Evolutionary conservation across 2,329 filamentous ascomycete genomes (phyloP).

Genomic region (Leptographium lundbergii): DNA sequence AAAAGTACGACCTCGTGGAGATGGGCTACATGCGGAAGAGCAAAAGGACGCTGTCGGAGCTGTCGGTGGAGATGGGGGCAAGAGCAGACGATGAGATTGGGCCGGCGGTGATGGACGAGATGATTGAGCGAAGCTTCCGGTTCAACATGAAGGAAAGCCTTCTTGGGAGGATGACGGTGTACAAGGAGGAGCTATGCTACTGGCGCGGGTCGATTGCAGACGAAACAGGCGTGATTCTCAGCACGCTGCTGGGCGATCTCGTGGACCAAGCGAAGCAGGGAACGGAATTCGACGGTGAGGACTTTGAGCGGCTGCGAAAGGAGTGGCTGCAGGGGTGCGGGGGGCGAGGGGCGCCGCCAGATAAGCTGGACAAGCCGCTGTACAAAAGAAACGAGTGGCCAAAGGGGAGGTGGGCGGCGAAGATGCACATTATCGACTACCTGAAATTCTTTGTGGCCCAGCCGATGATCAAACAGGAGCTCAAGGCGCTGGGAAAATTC

Average conservation of each 20-base stretch:
- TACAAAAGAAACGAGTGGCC: constrained; percentile 29
- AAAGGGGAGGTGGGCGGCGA: constrained; percentile 14
- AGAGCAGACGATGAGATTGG: not conserved
- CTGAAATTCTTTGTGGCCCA: constrained; percentile 44
- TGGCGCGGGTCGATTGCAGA: constrained; percentile 36
- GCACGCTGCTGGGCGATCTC: constrained; percentile 37
- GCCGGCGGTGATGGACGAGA: constrained; percentile 22
- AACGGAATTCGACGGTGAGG: constrained; percentile 29
- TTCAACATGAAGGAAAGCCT: constrained; percentile 45
- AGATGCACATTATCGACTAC: constrained; percentile 44
- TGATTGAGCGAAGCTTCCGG: constrained; percentile 39
- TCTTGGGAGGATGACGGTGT: constrained; percentile 52
- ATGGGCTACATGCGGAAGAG: constrained; percentile 38
- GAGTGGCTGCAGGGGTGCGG: constrained; percentile 9
- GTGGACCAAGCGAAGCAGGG: constrained; percentile 48
- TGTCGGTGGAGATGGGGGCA: constrained; percentile 17
- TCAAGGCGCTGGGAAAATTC: constrained; percentile 20
- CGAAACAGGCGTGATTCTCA: constrained; percentile 32
- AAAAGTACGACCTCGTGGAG: constrained; percentile 29
- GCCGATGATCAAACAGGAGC: constrained; percentile 24
- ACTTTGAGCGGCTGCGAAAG: constrained; percentile 26
- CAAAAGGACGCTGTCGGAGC: constrained; percentile 29
- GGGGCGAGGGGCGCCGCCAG: constrained; percentile 11
- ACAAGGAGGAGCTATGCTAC: constrained; percentile 52
- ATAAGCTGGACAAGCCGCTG: constrained; percentile 22